Evolutionary conservation across 177 flowering plant genomes (phyloP).

Genomic region (Vitis hybrid): DNA sequence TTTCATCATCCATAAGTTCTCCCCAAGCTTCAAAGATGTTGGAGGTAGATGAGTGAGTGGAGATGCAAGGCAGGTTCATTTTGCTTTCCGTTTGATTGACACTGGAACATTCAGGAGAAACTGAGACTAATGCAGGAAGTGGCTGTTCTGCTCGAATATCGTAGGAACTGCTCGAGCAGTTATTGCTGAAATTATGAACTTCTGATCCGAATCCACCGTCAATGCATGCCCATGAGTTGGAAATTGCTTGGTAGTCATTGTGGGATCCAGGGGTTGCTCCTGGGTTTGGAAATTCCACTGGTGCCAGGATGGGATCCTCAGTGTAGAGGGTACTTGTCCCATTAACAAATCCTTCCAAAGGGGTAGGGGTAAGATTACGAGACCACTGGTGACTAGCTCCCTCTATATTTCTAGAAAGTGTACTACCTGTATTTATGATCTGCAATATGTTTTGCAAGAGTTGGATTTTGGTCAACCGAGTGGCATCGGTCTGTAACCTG

Average conservation of each 20-base stretch:
- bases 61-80: slow-evolving; percentile 12
- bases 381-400: slow-evolving; percentile 17
- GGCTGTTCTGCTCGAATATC: slow-evolving; percentile 11
- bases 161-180: slow-evolving; percentile 17
- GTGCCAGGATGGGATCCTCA: not conserved
- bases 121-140: slow-evolving; percentile 35
- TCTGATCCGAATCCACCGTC: slow-evolving; percentile 9
- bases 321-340: not conserved
- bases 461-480: slow-evolving; percentile 48
- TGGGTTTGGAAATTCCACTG: slow-evolving; percentile 2
- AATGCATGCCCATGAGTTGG: slow-evolving; percentile 14
- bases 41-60: slow-evolving; percentile 18
- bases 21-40: slow-evolving; percentile 43
- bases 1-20: slow-evolving; percentile 43
- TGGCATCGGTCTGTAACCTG: slow-evolving; percentile 39
- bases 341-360: slow-evolving; percentile 8
- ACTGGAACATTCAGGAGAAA: slow-evolving; percentile 29
- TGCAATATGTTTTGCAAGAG: slow-evolving; percentile 43
- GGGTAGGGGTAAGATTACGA: slow-evolving; percentile 14
- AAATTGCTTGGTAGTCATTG: slow-evolving; percentile 15
- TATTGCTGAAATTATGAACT: not conserved
- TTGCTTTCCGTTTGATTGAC: slow-evolving; percentile 22
- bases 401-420: slow-evolving; percentile 17
- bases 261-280: slow-evolving; percentile 8
- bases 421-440: slow-evolving; percentile 19